Evolutionary conservation across 768 basidiomycete species (phyloP), one percentile per base, ranked within the genome.

Genomic region (Pholiota molesta): DNA sequence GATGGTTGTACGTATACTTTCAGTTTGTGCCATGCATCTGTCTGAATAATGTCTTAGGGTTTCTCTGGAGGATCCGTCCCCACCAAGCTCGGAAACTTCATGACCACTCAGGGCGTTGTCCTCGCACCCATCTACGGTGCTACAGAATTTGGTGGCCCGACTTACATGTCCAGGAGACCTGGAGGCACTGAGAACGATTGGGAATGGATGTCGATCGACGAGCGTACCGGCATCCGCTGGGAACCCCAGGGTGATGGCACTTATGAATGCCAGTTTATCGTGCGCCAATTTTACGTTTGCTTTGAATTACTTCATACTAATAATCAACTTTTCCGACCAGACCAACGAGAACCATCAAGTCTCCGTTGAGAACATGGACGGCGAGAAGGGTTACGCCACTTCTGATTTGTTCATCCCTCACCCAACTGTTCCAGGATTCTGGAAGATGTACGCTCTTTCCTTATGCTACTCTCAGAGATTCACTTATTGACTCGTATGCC

Each of bases 391-490:
- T 9, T 83, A 81, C 54, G 76, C 75, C 1, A 81, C 78, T 9
- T 75, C 75, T 1, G 83, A 83, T 67, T 67, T 81, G 2, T 81
- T 79, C 61, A 62, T 73, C 39, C 73, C 69, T 21, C 83, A 84
- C 62, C 80, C 83, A 0, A 78, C 74, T 16, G 77, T 79, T 29
- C 57, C 72, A 5, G 68, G 75, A 23, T 63, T 81, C 5, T 85
- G 78, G 73, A 81, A 75, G 68, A 70, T 82, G 80, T 82, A 58
- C 13, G 74, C 66, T 5, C 11, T 31, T 40, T 9, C 44, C 29
- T 5, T 13, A 10, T 3, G 6, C 51, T 11, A 23, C 5, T 23
- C 31, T 7, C 10, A n/a, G 14, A 29, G 26, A 31, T n/a, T 28
- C 42, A 44, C n/a, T 39, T 23, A 8, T 37, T 37, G 31, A 17